These are phyloP conservation scores for Austroboletus olivaceoglutinosus DNA, from an alignment of 1,284 basidiomycete genomes.

Conservation along the genomic window DNA sequence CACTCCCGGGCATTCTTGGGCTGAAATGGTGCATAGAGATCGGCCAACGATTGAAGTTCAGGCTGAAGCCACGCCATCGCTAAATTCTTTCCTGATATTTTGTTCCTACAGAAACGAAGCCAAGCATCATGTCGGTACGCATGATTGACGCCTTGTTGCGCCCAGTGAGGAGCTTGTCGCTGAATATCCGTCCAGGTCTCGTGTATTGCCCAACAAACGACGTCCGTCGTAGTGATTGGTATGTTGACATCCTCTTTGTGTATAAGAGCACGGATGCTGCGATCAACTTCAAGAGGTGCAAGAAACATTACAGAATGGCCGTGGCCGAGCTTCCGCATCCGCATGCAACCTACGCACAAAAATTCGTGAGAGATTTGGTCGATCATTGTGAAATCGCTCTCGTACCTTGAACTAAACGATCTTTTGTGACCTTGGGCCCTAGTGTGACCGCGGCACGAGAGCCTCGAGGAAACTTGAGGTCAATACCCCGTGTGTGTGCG, in stretches of 20 bases:
- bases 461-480: background rate
- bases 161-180: conserved; percentile 34
- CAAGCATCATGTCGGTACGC: no score
- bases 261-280: conserved; percentile 33
- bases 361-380: background rate
- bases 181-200: conserved; percentile 43
- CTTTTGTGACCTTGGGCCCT: background rate
- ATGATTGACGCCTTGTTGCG: no score
- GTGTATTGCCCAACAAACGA: conserved; percentile 43
- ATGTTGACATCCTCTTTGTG: conserved; percentile 1
- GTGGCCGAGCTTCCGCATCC: conserved; percentile 46
- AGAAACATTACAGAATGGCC: conserved; percentile 49
- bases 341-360: conserved; percentile 39
- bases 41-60: conserved; percentile 29
- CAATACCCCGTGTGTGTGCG: background rate
- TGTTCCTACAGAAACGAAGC: conserved; percentile 4
- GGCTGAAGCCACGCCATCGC: conserved; percentile 32
- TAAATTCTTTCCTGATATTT: conserved; percentile 12
- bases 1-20: background rate
- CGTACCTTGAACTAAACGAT: background rate
- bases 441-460: background rate
- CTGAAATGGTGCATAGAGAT: background rate
- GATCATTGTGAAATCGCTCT: background rate
- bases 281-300: conserved; percentile 45
- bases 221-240: conserved; percentile 29